Evolutionary conservation across 345 rosid species (phyloP).

Genomic region (Gossypium arboreum): DNA sequence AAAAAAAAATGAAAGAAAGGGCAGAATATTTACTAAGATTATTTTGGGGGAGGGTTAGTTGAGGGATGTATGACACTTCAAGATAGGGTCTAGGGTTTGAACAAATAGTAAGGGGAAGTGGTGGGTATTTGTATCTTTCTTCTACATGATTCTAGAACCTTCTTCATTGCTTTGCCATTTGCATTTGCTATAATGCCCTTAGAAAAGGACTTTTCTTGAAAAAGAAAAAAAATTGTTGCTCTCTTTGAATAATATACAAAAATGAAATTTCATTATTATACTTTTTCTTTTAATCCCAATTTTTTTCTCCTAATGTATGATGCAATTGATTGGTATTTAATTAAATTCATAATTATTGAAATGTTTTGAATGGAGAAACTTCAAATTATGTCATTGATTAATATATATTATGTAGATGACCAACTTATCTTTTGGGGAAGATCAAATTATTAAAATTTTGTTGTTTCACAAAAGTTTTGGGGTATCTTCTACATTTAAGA

Average conservation of each 20-base stretch:
- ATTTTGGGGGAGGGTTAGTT: background rate
- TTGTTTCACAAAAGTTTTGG: too few relatives aligned
- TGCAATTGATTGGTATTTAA: background rate
- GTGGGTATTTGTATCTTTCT: constrained; percentile 11
- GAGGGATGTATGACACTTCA: background rate
- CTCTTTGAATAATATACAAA: too few relatives aligned
- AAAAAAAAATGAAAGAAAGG: too few relatives aligned
- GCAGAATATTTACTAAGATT: background rate
- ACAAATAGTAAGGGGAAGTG: background rate
- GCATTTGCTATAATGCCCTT: background rate
- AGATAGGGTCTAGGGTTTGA: background rate
- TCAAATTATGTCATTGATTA: too few relatives aligned
- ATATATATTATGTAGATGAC: too few relatives aligned
- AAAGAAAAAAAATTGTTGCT: too few relatives aligned
- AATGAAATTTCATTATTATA: too few relatives aligned
- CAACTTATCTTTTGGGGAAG: too few relatives aligned
- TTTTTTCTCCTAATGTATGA: background rate
- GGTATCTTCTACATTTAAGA: too few relatives aligned
- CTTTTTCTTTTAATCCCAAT: background rate
- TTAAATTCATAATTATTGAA: background rate
- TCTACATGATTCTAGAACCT: background rate
- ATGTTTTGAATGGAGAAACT: background rate
- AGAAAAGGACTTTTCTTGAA: background rate
- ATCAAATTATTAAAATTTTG: too few relatives aligned
- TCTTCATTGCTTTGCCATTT: background rate